Evolutionary conservation across 169 alveolate genomes (phyloP).

Genomic region (Plasmodium gaboni): DNA sequence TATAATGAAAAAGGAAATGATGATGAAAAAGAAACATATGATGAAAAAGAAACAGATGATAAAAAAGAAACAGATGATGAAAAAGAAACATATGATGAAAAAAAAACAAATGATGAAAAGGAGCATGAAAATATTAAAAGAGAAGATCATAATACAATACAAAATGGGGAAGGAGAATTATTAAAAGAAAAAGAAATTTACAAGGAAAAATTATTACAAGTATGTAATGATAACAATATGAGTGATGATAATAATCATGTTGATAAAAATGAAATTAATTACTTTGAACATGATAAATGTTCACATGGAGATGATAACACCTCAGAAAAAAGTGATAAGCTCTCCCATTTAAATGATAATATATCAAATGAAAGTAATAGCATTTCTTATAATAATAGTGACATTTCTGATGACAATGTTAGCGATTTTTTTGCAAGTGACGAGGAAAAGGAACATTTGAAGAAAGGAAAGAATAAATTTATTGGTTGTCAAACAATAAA

Average conservation of each 20-base stretch:
- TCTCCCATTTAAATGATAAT: background rate
- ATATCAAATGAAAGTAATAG: background rate
- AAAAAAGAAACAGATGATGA: conserved; percentile 16
- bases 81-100: conserved; percentile 14
- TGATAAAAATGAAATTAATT: background rate
- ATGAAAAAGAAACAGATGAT: conserved; percentile 1
- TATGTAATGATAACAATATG: background rate
- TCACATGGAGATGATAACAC: background rate
- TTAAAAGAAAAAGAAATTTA: background rate
- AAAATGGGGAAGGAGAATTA: background rate
- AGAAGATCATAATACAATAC: background rate
- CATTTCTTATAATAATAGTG: conserved; percentile 22
- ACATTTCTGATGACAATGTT: background rate
- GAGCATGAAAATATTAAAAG: background rate
- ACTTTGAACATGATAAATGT: background rate
- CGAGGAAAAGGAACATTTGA: background rate
- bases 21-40: conserved; percentile 2
- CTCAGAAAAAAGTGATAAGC: conserved; percentile 1
- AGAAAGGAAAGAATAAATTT: conserved; percentile 1
- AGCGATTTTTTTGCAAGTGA: background rate
- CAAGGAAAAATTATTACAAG: background rate
- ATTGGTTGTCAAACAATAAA: conserved; percentile 30
- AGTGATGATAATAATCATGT: background rate
- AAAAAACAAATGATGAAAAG: background rate
- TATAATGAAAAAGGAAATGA: background rate